Conservation (phyloP, 2,329 filamentous ascomycete species). For the Ascochyta viciae-villosae region DNA sequence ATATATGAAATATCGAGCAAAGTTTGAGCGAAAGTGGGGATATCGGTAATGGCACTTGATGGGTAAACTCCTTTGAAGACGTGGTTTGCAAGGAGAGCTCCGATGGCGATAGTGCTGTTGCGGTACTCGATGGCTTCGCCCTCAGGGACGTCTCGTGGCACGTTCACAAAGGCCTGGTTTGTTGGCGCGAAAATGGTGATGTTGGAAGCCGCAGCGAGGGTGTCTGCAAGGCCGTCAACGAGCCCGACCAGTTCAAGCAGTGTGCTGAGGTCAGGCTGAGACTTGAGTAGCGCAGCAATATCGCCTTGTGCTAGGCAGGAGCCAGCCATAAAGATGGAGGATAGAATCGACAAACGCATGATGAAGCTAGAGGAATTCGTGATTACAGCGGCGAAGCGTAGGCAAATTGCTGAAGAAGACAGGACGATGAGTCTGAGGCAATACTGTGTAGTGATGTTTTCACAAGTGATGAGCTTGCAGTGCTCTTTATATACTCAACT, state of each 20-base stretch:
- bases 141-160: slow-evolving; percentile 34
- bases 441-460: slow-evolving; percentile 5
- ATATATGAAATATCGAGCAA: slow-evolving; percentile 57
- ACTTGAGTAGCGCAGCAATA: slow-evolving; percentile 41
- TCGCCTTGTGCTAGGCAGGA: slow-evolving; percentile 37
- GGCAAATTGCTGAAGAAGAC: neutral
- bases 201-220: slow-evolving; percentile 53
- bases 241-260: slow-evolving; percentile 46
- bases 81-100: slow-evolving; percentile 63
- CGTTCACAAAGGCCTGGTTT: slow-evolving; percentile 56
- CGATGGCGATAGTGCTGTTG: slow-evolving; percentile 43
- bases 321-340: slow-evolving; percentile 26
- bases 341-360: slow-evolving; percentile 32
- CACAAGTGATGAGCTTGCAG: neutral
- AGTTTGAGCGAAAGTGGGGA: slow-evolving; percentile 55
- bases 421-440: neutral
- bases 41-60: slow-evolving; percentile 44
- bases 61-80: slow-evolving; percentile 60
- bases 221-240: slow-evolving; percentile 48
- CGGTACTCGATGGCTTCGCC: slow-evolving; percentile 41
- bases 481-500: slow-evolving; percentile 18
- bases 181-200: slow-evolving; percentile 65
- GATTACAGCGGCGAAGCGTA: neutral
- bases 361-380: slow-evolving; percentile 3
- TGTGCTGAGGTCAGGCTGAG: slow-evolving; percentile 42